These are phyloP conservation scores for Otatea glauca DNA, from an alignment of 176 grass and related monocot species.

Conservation along the genomic window DNA sequence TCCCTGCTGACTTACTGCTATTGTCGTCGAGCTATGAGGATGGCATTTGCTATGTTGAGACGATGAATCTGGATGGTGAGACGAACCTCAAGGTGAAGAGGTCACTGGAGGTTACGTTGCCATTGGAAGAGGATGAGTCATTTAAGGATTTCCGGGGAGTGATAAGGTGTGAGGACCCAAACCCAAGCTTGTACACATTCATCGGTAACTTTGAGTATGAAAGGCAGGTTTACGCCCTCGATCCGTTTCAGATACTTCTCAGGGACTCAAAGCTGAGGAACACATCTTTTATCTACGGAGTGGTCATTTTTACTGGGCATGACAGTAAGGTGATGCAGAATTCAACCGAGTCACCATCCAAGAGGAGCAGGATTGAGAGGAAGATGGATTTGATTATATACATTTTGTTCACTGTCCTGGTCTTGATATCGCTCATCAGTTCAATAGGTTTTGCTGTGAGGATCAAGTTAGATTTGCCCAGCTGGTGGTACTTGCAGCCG, in stretches of 20 bases:
- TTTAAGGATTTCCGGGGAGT: conserved; percentile 78
- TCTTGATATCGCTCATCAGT: conserved; percentile 92
- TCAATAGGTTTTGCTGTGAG: conserved; percentile 90
- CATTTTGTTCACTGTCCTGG: conserved; percentile 81
- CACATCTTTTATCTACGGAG: conserved; percentile 86
- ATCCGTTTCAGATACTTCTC: conserved; percentile 88
- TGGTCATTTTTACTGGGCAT: conserved; percentile 90
- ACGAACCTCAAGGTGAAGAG: conserved; percentile 99
- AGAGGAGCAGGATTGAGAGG: conserved; percentile 92
- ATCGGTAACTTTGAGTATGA: conserved; percentile 93
- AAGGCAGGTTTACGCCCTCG: conserved; percentile 77
- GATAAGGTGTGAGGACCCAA: conserved; percentile 92
- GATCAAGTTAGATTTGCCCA: conserved; percentile 73
- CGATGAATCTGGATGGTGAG: conserved; percentile 97
- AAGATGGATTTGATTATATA: conserved; percentile 99
- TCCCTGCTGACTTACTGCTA: conserved; percentile 85
- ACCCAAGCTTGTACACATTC: conserved; percentile 90
- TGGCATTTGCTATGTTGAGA: conserved; percentile 98
- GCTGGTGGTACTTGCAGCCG: conserved; percentile 89
- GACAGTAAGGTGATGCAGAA: conserved; percentile 99
- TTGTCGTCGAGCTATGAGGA: conserved; percentile 92
- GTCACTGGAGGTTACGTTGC: conserved; percentile 78
- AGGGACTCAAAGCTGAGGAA: conserved; percentile 98
- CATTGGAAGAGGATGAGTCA: conserved; percentile 74
- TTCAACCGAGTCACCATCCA: conserved; percentile 83